Conservation (phyloP, 352 stramenopile genomes). For the Phytophthora fragariae region DNA sequence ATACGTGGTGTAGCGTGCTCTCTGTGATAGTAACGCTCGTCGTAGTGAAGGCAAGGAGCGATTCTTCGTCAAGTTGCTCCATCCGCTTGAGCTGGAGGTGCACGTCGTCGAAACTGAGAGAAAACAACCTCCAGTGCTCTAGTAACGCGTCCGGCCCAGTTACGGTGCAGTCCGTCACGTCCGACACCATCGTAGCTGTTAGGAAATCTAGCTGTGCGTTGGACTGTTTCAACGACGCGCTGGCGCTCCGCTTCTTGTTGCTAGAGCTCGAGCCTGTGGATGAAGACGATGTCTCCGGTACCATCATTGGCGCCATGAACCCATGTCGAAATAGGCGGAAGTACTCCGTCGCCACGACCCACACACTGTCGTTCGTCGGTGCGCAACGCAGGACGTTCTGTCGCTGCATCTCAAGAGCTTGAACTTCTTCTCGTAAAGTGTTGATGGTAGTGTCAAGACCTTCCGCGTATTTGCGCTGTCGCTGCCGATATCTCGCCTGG, state of each 20-base stretch:
- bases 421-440: conserved; percentile 12
- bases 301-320: conserved; percentile 14
- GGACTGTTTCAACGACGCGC: neutral
- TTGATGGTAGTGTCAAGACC: conserved; percentile 9
- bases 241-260: neutral
- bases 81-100: neutral
- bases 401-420: conserved; percentile 12
- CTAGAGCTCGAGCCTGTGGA: neutral
- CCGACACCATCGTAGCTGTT: neutral
- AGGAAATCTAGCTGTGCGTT: neutral
- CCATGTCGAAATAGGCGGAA: conserved; percentile 27
- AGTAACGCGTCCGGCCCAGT: neutral
- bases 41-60: neutral
- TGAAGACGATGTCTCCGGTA: neutral
- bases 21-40: neutral
- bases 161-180: neutral
- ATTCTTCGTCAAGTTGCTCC: neutral
- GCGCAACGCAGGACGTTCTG: conserved; percentile 3
- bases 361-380: conserved; percentile 21
- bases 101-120: neutral
- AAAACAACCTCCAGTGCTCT: neutral
- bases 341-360: conserved; percentile 31
- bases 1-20: neutral
- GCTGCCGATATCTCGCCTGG: conserved; percentile 26
- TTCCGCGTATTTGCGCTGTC: conserved; percentile 11